These are phyloP conservation scores for Zoysia pacifica DNA, from an alignment of 176 grass and related monocot genomes.

Conservation along the genomic window DNA sequence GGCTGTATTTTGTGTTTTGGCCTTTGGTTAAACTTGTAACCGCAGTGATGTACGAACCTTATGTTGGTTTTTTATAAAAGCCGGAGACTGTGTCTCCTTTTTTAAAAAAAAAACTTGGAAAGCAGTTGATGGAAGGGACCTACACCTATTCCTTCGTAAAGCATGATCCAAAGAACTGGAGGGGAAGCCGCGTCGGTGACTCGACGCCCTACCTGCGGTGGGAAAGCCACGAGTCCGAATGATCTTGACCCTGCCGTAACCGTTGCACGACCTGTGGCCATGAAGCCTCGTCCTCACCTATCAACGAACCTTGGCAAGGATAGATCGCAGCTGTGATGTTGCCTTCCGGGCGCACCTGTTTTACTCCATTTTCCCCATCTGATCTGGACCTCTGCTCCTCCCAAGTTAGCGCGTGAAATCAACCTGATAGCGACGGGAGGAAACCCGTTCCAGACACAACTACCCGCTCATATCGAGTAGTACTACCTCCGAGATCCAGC, in stretches of 20 bases:
- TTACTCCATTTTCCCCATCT: neutral
- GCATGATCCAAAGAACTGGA: neutral
- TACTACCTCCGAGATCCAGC: neutral
- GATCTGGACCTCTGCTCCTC: neutral
- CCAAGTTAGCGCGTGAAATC: constrained; percentile 26
- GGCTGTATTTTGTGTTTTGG: too few species aligned
- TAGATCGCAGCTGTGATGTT: neutral
- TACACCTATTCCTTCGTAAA: too few species aligned
- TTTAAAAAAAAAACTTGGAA: too few species aligned
- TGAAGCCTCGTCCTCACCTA: neutral
- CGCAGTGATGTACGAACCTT: too few species aligned
- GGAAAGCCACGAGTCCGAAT: neutral
- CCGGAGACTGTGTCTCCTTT: too few species aligned
- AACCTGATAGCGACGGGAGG: neutral
- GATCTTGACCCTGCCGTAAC: neutral
- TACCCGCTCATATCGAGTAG: neutral
- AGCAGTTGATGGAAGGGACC: neutral
- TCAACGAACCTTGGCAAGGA: neutral
- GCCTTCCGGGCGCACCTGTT: neutral
- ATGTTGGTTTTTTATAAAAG: too few species aligned
- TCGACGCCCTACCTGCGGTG: neutral
- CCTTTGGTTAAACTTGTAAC: too few species aligned
- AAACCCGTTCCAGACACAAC: neutral
- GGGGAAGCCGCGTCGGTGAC: neutral
- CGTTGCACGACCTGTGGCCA: neutral